A percentile compares a stretch with the other conserved stretches of the same genome.
Evolutionary conservation across 305 asterid genomes (phyloP).

Genomic region (Fraxinus greggii): DNA sequence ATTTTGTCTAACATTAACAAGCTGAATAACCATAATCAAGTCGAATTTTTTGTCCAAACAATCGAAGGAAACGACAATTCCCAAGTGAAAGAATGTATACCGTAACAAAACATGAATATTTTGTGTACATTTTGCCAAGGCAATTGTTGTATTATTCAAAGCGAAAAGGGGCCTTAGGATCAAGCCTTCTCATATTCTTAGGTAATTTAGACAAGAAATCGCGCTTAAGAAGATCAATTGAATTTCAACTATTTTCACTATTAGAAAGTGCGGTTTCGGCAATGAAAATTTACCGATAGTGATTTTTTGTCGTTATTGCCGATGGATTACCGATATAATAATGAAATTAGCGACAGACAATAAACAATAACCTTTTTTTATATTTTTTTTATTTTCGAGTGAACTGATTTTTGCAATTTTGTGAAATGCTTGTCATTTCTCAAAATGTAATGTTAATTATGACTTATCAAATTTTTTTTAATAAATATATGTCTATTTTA

Average conservation of each 20-base stretch:
- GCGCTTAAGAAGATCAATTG: constrained; percentile 37
- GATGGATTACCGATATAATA: no score
- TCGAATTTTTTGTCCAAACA: not conserved
- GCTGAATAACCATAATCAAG: not conserved
- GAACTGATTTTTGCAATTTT: no score
- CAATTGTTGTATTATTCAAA: constrained; percentile 41
- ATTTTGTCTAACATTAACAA: not conserved
- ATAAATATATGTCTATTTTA: no score
- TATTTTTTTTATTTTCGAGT: no score
- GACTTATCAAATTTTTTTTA: no score
- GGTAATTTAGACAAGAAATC: constrained; percentile 70
- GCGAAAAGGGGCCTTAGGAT: constrained; percentile 57
- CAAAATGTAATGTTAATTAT: no score
- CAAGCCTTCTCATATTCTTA: constrained; percentile 48
- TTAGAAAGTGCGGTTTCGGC: no score
- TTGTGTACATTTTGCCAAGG: constrained; percentile 47
- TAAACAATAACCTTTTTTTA: no score
- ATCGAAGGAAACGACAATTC: not conserved
- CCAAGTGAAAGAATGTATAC: not conserved
- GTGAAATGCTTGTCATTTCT: no score
- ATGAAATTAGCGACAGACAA: no score
- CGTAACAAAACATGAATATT: not conserved
- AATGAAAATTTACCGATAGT: no score
- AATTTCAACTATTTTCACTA: constrained; percentile 11
- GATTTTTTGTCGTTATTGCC: no score